A percentile compares a stretch with the other conserved stretches of the same genome.
These are phyloP conservation scores for Xylaria scruposa DNA, from an alignment of 495 filamentous ascomycete species.

Conservation along the genomic window DNA sequence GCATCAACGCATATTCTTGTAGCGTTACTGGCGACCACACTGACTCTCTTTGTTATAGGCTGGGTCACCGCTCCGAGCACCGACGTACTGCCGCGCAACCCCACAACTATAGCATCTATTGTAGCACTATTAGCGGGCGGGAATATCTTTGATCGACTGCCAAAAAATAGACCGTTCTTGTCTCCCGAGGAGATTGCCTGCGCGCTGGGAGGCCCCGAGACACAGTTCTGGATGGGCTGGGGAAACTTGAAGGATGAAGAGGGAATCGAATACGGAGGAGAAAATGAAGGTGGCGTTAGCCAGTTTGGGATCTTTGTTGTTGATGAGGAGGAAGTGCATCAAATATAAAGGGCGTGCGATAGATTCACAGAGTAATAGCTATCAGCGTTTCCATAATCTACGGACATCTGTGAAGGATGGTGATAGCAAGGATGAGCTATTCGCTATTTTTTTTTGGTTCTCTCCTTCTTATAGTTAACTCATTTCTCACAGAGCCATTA, in stretches of 20 bases:
- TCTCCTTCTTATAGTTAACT: too few species aligned
- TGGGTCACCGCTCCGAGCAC: background rate
- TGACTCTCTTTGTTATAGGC: background rate
- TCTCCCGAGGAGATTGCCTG: background rate
- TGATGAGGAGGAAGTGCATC: background rate
- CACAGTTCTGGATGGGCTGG: constrained; percentile 9
- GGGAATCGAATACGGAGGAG: background rate
- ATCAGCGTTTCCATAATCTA: background rate
- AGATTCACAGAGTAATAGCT: background rate
- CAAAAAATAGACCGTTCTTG: background rate
- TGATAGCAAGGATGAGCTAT: too few species aligned
- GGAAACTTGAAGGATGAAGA: background rate
- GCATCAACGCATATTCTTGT: background rate
- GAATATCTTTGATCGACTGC: background rate
- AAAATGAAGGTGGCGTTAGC: background rate
- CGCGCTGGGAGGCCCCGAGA: background rate
- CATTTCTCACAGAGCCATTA: too few species aligned
- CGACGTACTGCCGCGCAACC: background rate
- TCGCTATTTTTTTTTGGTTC: too few species aligned
- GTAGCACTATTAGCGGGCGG: background rate
- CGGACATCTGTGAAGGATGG: too few species aligned
- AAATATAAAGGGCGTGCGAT: background rate
- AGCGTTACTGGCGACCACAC: background rate
- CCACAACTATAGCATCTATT: background rate
- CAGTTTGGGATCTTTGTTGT: constrained; percentile 17